Percentiles rank a stretch among this genome's conserved stretches.
phyloP scores from a whole-genome alignment of 768 basidiomycete genomes.

The Auriculariales sp. region DNA sequence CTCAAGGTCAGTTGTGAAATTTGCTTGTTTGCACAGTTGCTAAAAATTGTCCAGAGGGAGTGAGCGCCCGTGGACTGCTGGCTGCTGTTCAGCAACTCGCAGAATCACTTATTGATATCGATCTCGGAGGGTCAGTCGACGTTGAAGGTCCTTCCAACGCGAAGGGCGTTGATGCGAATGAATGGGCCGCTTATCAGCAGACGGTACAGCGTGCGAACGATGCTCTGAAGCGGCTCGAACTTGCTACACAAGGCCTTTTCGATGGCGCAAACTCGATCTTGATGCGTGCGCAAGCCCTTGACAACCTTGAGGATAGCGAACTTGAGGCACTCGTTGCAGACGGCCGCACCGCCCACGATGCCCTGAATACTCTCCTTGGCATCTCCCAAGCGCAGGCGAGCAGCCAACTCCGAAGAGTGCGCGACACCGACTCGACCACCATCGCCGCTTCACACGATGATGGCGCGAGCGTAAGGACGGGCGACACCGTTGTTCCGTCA shows the following conservation, averaged over 20 bases:
- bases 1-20: background rate
- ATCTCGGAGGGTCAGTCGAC: constrained; percentile 71
- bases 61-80: constrained; percentile 19
- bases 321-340: background rate
- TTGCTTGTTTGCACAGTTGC: background rate
- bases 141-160: constrained; percentile 50
- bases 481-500: background rate
- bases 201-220: constrained; percentile 55
- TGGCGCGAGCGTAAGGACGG: background rate
- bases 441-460: background rate
- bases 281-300: constrained; percentile 28
- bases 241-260: constrained; percentile 54
- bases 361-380: constrained; percentile 42
- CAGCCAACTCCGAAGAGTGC: background rate
- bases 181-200: constrained; percentile 38
- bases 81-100: too few relatives aligned
- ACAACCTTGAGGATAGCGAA: background rate
- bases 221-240: constrained; percentile 57
- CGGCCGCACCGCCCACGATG: background rate
- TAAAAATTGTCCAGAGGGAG: constrained; percentile 4
- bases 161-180: constrained; percentile 19
- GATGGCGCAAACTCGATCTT: constrained; percentile 55
- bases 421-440: background rate
- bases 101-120: constrained; percentile 46
- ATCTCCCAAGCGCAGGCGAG: constrained; percentile 55